Conservation (phyloP, 2,329 filamentous ascomycete species). For the Colletotrichum navitas region DNA sequence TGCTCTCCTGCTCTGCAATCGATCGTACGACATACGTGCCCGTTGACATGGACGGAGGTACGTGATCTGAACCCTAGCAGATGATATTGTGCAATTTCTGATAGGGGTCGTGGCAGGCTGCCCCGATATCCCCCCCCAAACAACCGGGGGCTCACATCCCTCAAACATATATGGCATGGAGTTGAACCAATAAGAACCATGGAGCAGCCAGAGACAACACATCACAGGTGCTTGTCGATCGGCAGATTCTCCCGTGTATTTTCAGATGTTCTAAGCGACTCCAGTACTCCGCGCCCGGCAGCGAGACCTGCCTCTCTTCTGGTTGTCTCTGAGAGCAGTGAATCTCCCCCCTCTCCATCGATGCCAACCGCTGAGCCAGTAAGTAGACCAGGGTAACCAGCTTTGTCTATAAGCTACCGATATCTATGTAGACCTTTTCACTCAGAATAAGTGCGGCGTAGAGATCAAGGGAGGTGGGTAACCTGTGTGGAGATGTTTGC, state of each 20-base stretch:
- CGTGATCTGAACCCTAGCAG: background rate
- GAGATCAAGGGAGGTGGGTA: background rate
- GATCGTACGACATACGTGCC: slow-evolving; percentile 12
- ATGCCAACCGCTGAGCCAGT: background rate
- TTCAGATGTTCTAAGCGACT: slow-evolving; percentile 1
- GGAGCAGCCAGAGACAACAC: background rate
- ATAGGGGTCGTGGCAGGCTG: background rate
- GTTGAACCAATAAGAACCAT: slow-evolving; percentile 9
- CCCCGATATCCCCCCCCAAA: background rate
- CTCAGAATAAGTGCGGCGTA: too few relatives aligned
- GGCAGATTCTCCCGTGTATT: background rate
- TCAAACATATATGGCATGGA: background rate
- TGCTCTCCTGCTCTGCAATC: slow-evolving; percentile 11
- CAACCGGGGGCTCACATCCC: slow-evolving; percentile 11
- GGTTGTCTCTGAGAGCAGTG: background rate
- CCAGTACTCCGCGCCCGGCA: background rate
- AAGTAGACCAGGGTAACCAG: background rate
- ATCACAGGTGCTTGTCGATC: background rate
- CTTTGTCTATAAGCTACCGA: too few relatives aligned
- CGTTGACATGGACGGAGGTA: background rate
- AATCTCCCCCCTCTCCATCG: background rate
- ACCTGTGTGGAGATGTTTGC: background rate
- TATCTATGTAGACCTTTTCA: background rate
- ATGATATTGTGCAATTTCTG: slow-evolving; percentile 8
- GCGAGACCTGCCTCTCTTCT: background rate